These are phyloP conservation scores for Zygnema cylindricum DNA, from an alignment of 139 green algal species.

Conservation along the genomic window DNA sequence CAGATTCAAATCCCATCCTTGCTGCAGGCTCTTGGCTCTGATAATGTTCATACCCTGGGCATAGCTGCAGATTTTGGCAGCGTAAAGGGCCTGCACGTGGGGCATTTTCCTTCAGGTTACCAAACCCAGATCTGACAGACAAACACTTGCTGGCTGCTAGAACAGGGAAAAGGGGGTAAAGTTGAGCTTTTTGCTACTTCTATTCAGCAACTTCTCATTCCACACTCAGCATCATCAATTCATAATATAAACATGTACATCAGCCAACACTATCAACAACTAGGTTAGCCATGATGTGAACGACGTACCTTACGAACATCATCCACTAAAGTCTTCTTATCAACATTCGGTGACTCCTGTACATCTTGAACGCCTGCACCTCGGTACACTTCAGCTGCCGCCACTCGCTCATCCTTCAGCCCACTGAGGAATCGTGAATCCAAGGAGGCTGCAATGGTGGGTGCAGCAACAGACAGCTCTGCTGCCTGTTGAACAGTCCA, in stretches of 20 bases:
- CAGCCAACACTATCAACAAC: too few relatives aligned
- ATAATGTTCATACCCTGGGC: conserved; percentile 99
- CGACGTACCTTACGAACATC: conserved; percentile 80
- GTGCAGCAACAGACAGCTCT: conserved; percentile 89
- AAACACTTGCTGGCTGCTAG: too few relatives aligned
- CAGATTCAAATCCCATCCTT: conserved; percentile 91
- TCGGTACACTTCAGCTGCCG: conserved; percentile 63
- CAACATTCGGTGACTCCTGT: conserved; percentile 63
- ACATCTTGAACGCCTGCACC: not conserved
- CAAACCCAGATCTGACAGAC: too few relatives aligned
- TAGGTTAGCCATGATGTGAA: too few relatives aligned
- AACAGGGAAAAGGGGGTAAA: too few relatives aligned
- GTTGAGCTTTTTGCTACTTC: too few relatives aligned
- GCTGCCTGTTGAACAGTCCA: conserved; percentile 99
- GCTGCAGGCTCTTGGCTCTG: conserved; percentile 87
- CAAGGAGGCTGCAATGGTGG: conserved; percentile 93
- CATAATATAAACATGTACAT: too few relatives aligned
- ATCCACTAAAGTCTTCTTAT: conserved; percentile 88
- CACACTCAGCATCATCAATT: too few relatives aligned
- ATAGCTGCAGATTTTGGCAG: conserved; percentile 90
- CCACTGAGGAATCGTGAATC: conserved; percentile 78
- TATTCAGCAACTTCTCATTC: too few relatives aligned
- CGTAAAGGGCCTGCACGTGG: conserved; percentile 42
- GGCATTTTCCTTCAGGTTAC: too few relatives aligned
- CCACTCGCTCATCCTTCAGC: conserved; percentile 90